Evolutionary conservation across 768 basidiomycete species (phyloP), one percentile per base, ranked within the genome.

Genomic region (Panellus pusillus): DNA sequence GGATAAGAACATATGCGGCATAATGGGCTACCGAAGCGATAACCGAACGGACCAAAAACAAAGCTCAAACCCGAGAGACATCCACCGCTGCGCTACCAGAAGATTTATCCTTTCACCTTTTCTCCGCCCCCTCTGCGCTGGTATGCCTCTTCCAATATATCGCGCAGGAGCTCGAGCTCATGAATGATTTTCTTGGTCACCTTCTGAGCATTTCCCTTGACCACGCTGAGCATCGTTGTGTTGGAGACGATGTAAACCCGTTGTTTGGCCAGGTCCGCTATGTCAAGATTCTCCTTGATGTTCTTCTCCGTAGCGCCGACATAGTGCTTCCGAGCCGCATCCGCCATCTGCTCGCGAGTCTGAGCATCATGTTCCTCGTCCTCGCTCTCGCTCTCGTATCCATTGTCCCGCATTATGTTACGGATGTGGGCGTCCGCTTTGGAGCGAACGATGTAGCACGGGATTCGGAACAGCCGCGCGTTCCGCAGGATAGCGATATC

Each of bases 391-490:
- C n/a, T 35, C 3, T 35, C 32, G 32, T 35, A 35, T 3, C 32
- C 32, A 3, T 11, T 3, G 32, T 35, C 32, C 3, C 9, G 32
- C 32, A 35, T 35, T 2, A 11, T 3, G 32, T 35, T 35, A 3
- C 32, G 9, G 32, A 35, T 35, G 14, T 35, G 32, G 11, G 8
- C 32, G 32, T 35, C 32, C 11, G 32, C 32, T 14, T 74, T 71
- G 12, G 72, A 73, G 1, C 71, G 71, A 17, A 72, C 66, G 29
- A 72, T 67, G 39, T 65, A 68, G 0, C 62, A 61, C 3, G 73
- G 69, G 24, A 73, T 72, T 0, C 64, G 57, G 58, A 64, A 69
- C 3, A 57, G 63, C 3, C 47, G 59, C 43, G 64, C 67, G 47
- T 68, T 68, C 4, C 51, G 47, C 19, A 73, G 63, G 43, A 73